phyloP scores from a whole-genome alignment of 2,329 filamentous ascomycete species.

The Plenodomus tracheiphilus region DNA sequence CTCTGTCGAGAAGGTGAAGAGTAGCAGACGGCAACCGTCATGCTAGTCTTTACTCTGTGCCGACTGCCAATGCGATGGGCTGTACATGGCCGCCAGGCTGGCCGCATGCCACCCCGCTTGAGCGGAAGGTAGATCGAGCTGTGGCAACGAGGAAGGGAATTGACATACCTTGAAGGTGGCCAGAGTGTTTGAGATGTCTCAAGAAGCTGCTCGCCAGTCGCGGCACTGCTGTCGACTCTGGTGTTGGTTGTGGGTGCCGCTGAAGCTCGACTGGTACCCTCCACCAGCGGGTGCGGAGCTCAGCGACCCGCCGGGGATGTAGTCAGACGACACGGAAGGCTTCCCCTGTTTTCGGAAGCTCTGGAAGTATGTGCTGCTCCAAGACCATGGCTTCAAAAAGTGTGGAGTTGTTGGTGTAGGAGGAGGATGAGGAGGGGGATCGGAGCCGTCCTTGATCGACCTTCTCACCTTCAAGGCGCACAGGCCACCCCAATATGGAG shows the following conservation, averaged over 20 bases:
- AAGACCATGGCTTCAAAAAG: not conserved
- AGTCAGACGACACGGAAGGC: not conserved
- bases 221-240: not conserved
- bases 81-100: not conserved
- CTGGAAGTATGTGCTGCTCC: not conserved
- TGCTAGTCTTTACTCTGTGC: too few relatives aligned
- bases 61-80: not conserved
- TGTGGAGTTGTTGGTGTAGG: constrained; percentile 1
- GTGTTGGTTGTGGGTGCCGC: not conserved
- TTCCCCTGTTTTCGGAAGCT: not conserved
- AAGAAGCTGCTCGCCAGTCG: not conserved
- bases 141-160: not conserved
- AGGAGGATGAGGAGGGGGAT: not conserved
- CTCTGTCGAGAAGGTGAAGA: not conserved
- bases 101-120: not conserved
- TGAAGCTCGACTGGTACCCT: not conserved
- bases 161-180: not conserved
- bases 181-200: not conserved
- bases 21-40: too few relatives aligned
- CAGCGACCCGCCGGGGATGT: not conserved
- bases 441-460: not conserved
- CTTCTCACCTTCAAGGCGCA: constrained; percentile 1
- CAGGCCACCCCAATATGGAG: not conserved
- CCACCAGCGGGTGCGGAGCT: not conserved
- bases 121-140: not conserved